phyloP scores from a whole-genome alignment of 2,329 filamentous ascomycete genomes.

The Aspergillus unguis region DNA sequence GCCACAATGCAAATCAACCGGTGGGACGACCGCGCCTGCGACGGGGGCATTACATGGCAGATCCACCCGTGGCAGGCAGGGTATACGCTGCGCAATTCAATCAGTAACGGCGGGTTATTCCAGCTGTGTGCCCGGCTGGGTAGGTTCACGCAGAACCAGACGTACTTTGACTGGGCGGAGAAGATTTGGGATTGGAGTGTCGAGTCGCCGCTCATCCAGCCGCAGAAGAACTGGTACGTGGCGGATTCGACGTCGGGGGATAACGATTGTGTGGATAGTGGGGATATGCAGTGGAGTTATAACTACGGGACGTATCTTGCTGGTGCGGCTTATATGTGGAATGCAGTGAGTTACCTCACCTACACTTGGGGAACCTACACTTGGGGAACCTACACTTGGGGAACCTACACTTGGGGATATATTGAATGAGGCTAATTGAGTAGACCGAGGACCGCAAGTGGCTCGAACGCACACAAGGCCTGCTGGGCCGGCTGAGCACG shows the following conservation, averaged over 20 bases:
- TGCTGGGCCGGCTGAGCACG: conserved; percentile 44
- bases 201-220: conserved; percentile 47
- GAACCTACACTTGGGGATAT: background rate
- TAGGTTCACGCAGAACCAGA: conserved; percentile 72
- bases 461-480: conserved; percentile 52
- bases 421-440: background rate
- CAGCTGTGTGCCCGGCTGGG: conserved; percentile 63
- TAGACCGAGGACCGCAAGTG: conserved; percentile 46
- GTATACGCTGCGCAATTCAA: conserved; percentile 54
- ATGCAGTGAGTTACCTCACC: conserved; percentile 33
- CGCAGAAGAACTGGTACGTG: conserved; percentile 34
- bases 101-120: conserved; percentile 55
- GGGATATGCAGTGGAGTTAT: conserved; percentile 54
- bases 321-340: conserved; percentile 54
- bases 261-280: conserved; percentile 42
- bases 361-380: background rate
- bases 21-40: conserved; percentile 64
- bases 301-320: conserved; percentile 53
- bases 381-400: too few species aligned
- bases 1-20: conserved; percentile 70
- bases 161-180: conserved; percentile 70
- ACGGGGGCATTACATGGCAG: conserved; percentile 79
- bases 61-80: conserved; percentile 72
- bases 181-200: conserved; percentile 57
- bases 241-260: conserved; percentile 14